Evolutionary conservation across 805 yeast species (phyloP), one percentile per base, ranked within the genome.

Genomic region (Wickerhamiella spandovensis): DNA sequence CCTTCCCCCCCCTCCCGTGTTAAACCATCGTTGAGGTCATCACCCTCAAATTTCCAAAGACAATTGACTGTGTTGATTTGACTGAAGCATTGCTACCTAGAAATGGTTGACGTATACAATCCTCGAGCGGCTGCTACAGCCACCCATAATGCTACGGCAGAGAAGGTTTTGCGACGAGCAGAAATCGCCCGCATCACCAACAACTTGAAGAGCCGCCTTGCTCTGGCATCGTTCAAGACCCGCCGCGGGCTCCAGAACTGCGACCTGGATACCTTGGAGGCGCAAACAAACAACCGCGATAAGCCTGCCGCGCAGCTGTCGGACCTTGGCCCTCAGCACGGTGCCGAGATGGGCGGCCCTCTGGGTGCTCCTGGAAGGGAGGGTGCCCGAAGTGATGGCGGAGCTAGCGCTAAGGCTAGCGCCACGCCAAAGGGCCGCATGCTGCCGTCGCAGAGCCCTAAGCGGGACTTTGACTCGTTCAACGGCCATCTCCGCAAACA

Each of bases 101-200:
- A 15, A n/a, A 35, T 35, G 39, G 39, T 35, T 9, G 39, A 35
- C 39, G 39, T 35, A 15, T 35, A 35, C 39, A 35, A 35, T 35
- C 20, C 39, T 13, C 39, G 20, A 15, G 18, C 20, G 6, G 5
- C 18, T 2, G 39, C 20, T 3, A 9, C 39, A 3, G 39, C 39
- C 7, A 15, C 39, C 20, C 39, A 35, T 17, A 35, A 35, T 35
- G 39, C 39, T 5, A 35, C 67, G 1, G 67, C 58, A 9, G 65
- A 67, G 49, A 67, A 67, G 43, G 69, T 70, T 20, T 62, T 70
- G 39, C 62, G 66, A 24, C 62, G 73, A 37, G 73, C 73, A 0
- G 70, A 69, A 52, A 67, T 70, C 47, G 64, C 72, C 23, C 55
- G 72, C 25, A 59, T 71, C 44, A 66, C 74, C 13, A 60, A 71